Percentiles rank a stretch among this genome's conserved stretches.
Evolutionary conservation across 2,329 filamentous ascomycete species (phyloP).

Genomic region (Stachybotrys elegans): DNA sequence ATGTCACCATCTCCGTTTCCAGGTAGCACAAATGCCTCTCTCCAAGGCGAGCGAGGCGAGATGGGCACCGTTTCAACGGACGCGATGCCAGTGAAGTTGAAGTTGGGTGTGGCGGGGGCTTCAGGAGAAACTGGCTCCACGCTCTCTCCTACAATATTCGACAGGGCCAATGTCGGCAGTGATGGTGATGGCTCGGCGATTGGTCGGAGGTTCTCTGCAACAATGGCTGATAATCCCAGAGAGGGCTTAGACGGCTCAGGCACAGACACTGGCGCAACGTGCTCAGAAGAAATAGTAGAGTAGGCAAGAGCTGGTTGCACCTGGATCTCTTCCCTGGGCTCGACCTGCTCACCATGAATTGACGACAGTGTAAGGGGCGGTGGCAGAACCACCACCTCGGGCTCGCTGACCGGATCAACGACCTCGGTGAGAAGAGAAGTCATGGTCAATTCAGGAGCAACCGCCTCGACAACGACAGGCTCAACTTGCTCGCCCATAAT

Average conservation of each 20-base stretch:
- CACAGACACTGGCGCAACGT: constrained; percentile 20
- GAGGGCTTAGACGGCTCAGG: constrained; percentile 13
- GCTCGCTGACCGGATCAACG: constrained; percentile 22
- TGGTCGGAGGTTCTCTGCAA: constrained; percentile 30
- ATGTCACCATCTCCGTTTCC: constrained; percentile 30
- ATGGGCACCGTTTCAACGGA: constrained; percentile 41
- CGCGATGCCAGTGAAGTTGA: constrained; percentile 40
- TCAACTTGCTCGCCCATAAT: constrained; percentile 19
- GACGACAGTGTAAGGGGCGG: constrained; percentile 22
- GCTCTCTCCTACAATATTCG: constrained; percentile 28
- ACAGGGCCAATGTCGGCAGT: constrained; percentile 27
- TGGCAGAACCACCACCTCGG: constrained; percentile 16
- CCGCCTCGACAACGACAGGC: constrained; percentile 20
- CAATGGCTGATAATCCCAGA: constrained; percentile 23
- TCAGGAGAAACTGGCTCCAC: constrained; percentile 32
- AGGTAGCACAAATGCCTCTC: constrained; percentile 53
- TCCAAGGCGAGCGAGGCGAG: constrained; percentile 45
- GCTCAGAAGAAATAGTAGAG: constrained; percentile 16
- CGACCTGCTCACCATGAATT: constrained; percentile 24
- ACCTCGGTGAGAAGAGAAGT: constrained; percentile 25
- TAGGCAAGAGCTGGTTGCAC: constrained; percentile 8
- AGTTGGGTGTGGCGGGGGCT: constrained; percentile 18
- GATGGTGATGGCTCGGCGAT: constrained; percentile 13
- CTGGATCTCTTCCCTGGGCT: constrained; percentile 27
- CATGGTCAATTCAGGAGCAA: constrained; percentile 18